phyloP scores from a whole-genome alignment of 164 flowering plant species.

The Berberis thunbergii region DNA sequence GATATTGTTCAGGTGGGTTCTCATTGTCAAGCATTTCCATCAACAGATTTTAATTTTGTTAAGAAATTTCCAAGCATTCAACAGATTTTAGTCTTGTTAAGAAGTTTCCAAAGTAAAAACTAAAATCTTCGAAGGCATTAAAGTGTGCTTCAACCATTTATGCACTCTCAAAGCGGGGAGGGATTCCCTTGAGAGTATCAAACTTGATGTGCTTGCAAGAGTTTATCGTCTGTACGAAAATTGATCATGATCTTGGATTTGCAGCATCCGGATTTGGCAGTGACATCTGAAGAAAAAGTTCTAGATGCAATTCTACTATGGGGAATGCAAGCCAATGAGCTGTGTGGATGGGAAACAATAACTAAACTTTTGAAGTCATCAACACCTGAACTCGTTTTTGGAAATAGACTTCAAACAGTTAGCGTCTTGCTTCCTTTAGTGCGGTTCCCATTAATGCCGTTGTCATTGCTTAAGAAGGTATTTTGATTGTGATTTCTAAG shows the following conservation, averaged over 20 bases:
- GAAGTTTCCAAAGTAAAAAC: too few species aligned
- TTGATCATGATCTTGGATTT: slow-evolving; percentile 13
- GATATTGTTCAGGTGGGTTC: slow-evolving; percentile 72
- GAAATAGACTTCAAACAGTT: slow-evolving; percentile 48
- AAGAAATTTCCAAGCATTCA: too few species aligned
- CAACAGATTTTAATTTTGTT: neutral
- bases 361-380: slow-evolving; percentile 41
- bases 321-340: slow-evolving; percentile 52
- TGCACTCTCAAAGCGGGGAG: too few species aligned
- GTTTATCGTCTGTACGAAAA: too few species aligned
- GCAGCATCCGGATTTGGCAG: slow-evolving; percentile 91
- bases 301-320: slow-evolving; percentile 78
- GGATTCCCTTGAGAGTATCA: too few species aligned
- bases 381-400: slow-evolving; percentile 51
- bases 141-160: too few species aligned
- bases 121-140: too few species aligned
- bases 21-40: neutral
- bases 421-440: slow-evolving; percentile 43
- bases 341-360: slow-evolving; percentile 60
- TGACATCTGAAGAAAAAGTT: slow-evolving; percentile 87
- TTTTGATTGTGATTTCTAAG: neutral
- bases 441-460: slow-evolving; percentile 68
- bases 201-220: too few species aligned
- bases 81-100: too few species aligned
- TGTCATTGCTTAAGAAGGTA: slow-evolving; percentile 64